Percentiles rank a stretch among this genome's conserved stretches.
These are phyloP conservation scores for Metschnikowia cerradonensis DNA, from an alignment of 805 yeast species.

Conservation along the genomic window DNA sequence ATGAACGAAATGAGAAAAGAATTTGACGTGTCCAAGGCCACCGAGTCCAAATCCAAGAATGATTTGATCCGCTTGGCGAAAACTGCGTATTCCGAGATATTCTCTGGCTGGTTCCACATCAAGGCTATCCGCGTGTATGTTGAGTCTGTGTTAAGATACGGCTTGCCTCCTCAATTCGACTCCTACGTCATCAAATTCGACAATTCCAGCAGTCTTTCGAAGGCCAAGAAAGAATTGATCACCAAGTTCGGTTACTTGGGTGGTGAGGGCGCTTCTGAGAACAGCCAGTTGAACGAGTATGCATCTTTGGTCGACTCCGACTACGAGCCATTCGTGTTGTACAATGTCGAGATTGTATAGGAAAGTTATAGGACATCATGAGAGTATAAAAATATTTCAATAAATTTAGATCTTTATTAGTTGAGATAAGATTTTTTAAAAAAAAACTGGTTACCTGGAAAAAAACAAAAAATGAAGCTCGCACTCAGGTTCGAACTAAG, in stretches of 20 bases:
- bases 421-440: too few relatives aligned
- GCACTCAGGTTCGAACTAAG: conserved; percentile 94
- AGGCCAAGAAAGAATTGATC: conserved; percentile 66
- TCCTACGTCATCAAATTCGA: conserved; percentile 46
- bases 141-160: conserved; percentile 92
- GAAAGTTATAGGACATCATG: not conserved
- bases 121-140: conserved; percentile 84
- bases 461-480: conserved; percentile 50
- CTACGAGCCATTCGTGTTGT: conserved; percentile 93
- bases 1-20: conserved; percentile 74
- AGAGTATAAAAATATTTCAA: not conserved
- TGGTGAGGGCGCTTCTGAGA: conserved; percentile 76
- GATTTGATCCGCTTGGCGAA: conserved; percentile 80
- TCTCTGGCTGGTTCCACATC: conserved; percentile 85
- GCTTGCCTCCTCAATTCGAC: conserved; percentile 89
- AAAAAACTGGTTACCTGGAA: not conserved
- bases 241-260: conserved; percentile 83
- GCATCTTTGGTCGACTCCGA: conserved; percentile 92
- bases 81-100: conserved; percentile 85
- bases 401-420: not conserved
- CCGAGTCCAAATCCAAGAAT: conserved; percentile 67
- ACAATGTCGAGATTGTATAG: conserved; percentile 42
- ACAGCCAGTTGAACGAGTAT: conserved; percentile 77
- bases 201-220: conserved; percentile 36
- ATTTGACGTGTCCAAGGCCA: conserved; percentile 66